Evolutionary conservation across 2,329 filamentous ascomycete species (phyloP).

Genomic region (Apiospora rasikravindrae): DNA sequence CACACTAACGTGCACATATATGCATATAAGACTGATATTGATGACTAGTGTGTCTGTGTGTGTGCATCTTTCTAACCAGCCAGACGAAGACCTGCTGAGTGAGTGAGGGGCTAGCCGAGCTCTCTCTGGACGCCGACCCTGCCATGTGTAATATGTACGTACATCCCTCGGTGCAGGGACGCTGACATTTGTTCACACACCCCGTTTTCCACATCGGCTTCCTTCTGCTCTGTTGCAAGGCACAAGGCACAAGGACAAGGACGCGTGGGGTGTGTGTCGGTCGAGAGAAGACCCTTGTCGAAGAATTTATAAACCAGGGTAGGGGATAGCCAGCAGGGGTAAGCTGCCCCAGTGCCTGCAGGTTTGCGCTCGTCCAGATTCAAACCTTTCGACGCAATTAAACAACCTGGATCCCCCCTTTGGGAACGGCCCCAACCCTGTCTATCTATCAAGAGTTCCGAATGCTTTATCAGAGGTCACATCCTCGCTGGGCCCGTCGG

Average conservation of each 20-base stretch:
- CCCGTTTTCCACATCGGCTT: background rate
- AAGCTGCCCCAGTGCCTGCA: background rate
- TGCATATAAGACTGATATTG: constrained; percentile 1
- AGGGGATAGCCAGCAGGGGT: background rate
- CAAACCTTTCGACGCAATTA: constrained; percentile 8
- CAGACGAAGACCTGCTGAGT: background rate
- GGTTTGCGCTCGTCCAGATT: background rate
- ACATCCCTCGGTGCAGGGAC: background rate
- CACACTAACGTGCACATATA: background rate
- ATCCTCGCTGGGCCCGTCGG: background rate
- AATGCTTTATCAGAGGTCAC: constrained; percentile 13
- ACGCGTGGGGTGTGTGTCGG: background rate
- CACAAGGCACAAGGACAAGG: background rate
- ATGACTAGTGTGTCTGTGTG: background rate
- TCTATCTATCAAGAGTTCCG: background rate
- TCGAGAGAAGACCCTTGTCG: background rate
- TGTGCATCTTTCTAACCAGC: constrained; percentile 9
- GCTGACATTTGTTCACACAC: background rate
- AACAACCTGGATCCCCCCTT: constrained; percentile 2
- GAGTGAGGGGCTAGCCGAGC: background rate
- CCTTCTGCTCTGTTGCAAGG: background rate
- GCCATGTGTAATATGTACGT: background rate
- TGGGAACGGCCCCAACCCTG: background rate
- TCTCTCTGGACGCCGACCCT: background rate
- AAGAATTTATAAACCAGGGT: background rate